Conservation (phyloP, 1,284 basidiomycete species). For the Moesziomyces parantarcticus region DNA sequence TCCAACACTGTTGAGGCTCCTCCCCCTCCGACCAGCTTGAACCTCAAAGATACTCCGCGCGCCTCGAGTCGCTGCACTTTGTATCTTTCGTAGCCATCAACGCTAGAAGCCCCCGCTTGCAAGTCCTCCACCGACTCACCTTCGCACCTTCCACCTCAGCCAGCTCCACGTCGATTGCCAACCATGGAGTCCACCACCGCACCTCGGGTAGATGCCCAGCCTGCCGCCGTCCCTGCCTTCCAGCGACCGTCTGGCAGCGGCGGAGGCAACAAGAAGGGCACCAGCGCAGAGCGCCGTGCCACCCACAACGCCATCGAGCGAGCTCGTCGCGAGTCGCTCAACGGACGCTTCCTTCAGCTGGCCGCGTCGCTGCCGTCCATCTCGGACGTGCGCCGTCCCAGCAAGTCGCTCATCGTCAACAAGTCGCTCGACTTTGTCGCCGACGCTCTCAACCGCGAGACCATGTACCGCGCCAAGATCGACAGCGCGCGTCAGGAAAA, state of each 20-base stretch:
- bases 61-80: slow-evolving; percentile 51
- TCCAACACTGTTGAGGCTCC: not conserved
- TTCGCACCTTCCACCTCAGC: not conserved
- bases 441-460: slow-evolving; percentile 54
- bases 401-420: slow-evolving; percentile 63
- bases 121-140: not conserved
- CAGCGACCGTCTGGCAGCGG: slow-evolving; percentile 48
- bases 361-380: slow-evolving; percentile 57
- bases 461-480: slow-evolving; percentile 52
- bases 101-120: not conserved
- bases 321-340: slow-evolving; percentile 59
- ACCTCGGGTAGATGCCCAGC: slow-evolving; percentile 13
- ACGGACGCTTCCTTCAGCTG: slow-evolving; percentile 58
- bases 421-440: slow-evolving; percentile 60
- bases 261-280: slow-evolving; percentile 61
- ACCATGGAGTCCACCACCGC: slow-evolving; percentile 31
- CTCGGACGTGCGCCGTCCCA: slow-evolving; percentile 54
- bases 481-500: slow-evolving; percentile 51
- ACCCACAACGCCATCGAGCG: slow-evolving; percentile 63
- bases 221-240: slow-evolving; percentile 15
- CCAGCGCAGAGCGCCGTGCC: slow-evolving; percentile 56
- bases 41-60: slow-evolving; percentile 33
- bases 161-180: no score
- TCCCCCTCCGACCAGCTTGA: not conserved
- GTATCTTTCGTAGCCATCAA: slow-evolving; percentile 1